Evolutionary conservation across 2,329 filamentous ascomycete genomes (phyloP).

Genomic region (Botrytis squamosa): DNA sequence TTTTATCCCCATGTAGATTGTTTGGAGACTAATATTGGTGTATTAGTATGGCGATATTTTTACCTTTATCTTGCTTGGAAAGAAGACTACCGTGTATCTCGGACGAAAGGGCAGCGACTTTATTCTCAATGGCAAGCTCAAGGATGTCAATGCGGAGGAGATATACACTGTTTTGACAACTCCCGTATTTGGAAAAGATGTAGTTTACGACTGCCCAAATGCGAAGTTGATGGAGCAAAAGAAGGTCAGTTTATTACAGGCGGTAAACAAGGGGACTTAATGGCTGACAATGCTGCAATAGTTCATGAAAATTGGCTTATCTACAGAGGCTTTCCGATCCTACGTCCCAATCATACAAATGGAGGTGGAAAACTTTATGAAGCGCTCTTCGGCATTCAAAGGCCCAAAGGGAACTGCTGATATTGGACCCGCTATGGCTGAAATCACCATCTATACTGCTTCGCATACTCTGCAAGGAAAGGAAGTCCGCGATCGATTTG

Average conservation of each 20-base stretch:
- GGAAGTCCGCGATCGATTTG: slow-evolving; percentile 77
- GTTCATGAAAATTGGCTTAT: slow-evolving; percentile 82
- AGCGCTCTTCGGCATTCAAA: slow-evolving; percentile 65
- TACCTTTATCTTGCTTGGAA: slow-evolving; percentile 83
- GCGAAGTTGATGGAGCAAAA: slow-evolving; percentile 95
- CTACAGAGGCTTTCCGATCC: slow-evolving; percentile 67
- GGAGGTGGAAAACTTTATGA: slow-evolving; percentile 73
- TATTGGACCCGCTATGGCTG: slow-evolving; percentile 73
- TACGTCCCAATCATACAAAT: slow-evolving; percentile 77
- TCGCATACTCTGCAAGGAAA: slow-evolving; percentile 82
- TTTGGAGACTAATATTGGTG: slow-evolving; percentile 21
- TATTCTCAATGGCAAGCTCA: slow-evolving; percentile 85
- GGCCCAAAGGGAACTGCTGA: slow-evolving; percentile 66
- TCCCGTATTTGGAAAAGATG: slow-evolving; percentile 75
- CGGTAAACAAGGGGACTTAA: slow-evolving; percentile 20
- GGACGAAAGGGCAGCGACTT: slow-evolving; percentile 85
- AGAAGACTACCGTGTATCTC: slow-evolving; percentile 83
- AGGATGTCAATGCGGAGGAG: slow-evolving; percentile 87
- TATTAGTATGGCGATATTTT: slow-evolving; percentile 80
- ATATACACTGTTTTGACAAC: slow-evolving; percentile 78
- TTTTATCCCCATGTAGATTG: slow-evolving; percentile 39
- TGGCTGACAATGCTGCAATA: slow-evolving; percentile 35
- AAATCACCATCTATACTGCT: slow-evolving; percentile 88
- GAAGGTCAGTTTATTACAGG: slow-evolving; percentile 59
- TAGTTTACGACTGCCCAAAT: slow-evolving; percentile 89